phyloP scores from a whole-genome alignment of 1,284 basidiomycete species.

The Sporisorium scitamineum region DNA sequence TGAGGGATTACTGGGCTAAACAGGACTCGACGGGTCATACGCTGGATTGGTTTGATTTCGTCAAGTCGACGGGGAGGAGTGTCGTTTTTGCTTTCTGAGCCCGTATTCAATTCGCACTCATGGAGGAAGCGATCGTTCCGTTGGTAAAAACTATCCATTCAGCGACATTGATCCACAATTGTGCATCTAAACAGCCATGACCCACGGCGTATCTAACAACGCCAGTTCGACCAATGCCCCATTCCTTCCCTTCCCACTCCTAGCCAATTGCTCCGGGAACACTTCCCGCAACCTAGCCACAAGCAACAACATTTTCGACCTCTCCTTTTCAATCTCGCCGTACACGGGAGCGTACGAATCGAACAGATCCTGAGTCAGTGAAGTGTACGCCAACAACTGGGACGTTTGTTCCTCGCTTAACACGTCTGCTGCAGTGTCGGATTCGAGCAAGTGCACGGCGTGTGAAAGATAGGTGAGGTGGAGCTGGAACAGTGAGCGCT shows the following conservation, averaged over 20 bases:
- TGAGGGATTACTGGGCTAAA: conserved; percentile 44
- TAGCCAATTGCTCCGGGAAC: conserved; percentile 1
- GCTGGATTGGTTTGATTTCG: conserved; percentile 52
- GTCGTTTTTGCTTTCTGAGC: conserved; percentile 44
- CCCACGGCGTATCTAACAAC: conserved; percentile 31
- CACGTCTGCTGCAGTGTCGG: not conserved
- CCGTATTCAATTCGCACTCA: too few species aligned
- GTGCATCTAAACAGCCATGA: not conserved
- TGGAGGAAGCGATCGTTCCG: too few species aligned
- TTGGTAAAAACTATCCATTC: not conserved
- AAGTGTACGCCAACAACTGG: conserved; percentile 27
- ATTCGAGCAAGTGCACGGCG: conserved; percentile 7
- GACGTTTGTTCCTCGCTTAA: conserved; percentile 7
- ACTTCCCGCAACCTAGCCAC: conserved; percentile 4
- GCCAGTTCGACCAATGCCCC: conserved; percentile 6
- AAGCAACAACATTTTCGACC: not conserved
- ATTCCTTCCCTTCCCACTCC: not conserved
- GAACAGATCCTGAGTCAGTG: conserved; percentile 27
- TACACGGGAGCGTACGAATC: conserved; percentile 13
- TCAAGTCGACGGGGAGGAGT: conserved; percentile 26
- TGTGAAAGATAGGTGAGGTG: conserved; percentile 30
- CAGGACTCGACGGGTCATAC: conserved; percentile 49
- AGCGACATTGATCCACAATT: too few species aligned
- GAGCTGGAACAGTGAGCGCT: conserved; percentile 19
- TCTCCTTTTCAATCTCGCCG: conserved; percentile 22